Conservation (phyloP, 306 rosid species). For the Alnus glutinosa region DNA sequence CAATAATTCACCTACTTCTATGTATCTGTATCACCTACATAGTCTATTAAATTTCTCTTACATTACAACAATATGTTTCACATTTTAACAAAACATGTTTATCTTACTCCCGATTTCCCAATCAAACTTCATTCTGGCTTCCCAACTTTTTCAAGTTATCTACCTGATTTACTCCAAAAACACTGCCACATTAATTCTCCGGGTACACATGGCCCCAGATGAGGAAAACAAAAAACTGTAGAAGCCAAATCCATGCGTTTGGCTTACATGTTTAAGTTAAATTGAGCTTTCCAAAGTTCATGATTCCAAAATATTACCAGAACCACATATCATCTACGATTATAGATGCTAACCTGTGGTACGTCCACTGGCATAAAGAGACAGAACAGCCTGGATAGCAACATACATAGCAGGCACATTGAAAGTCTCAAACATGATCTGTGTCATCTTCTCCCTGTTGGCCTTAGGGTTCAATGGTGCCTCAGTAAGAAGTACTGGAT, state of each 20-base stretch:
- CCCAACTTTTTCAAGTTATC: background rate
- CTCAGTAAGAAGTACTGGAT: conserved; percentile 74
- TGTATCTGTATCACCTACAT: background rate
- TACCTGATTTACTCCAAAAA: background rate
- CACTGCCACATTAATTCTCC: background rate
- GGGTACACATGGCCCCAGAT: background rate
- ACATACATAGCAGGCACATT: conserved; percentile 68
- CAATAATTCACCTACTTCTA: too few species aligned
- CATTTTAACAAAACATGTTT: background rate
- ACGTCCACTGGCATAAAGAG: conserved; percentile 75
- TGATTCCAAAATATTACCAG: conserved; percentile 1
- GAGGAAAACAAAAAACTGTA: background rate
- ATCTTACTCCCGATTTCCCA: background rate
- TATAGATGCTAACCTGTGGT: conserved; percentile 55
- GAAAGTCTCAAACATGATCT: conserved; percentile 68
- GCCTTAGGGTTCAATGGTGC: conserved; percentile 79
- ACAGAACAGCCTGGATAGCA: conserved; percentile 64
- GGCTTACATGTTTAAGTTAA: background rate
- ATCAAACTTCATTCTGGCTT: background rate
- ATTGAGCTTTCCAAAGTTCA: conserved; percentile 12
- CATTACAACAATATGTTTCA: background rate
- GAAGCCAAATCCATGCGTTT: background rate
- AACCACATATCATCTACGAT: conserved; percentile 7
- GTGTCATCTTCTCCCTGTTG: conserved; percentile 82
- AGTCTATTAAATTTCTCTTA: background rate